Evolutionary conservation across 2,329 filamentous ascomycete genomes (phyloP).

Genomic region (Aspergillus cejpii): DNA sequence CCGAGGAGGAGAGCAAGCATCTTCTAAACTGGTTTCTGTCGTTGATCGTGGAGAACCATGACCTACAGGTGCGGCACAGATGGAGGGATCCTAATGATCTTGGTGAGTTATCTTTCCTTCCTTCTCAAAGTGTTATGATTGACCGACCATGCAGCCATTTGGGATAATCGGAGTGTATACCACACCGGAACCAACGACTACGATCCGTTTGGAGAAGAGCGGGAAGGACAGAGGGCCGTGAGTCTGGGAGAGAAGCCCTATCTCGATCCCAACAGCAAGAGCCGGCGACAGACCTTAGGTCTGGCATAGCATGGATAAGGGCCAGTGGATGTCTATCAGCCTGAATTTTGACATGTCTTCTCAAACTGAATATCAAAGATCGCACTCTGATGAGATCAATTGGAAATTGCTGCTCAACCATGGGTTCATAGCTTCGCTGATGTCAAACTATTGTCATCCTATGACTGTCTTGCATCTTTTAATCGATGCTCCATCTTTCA

Average conservation of each 20-base stretch:
- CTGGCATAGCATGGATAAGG: not conserved
- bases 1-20: constrained; percentile 28
- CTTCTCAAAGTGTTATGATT: not conserved
- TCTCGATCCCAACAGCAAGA: constrained; percentile 41
- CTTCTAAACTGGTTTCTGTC: constrained; percentile 33
- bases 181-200: constrained; percentile 52
- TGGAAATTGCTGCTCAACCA: no score
- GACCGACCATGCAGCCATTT: constrained; percentile 44
- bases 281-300: constrained; percentile 23
- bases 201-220: constrained; percentile 43
- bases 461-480: no score
- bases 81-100: constrained; percentile 42
- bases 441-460: no score
- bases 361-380: no score
- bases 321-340: no score
- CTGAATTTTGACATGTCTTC: no score
- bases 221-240: constrained; percentile 47
- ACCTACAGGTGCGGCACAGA: constrained; percentile 36
- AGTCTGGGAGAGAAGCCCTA: constrained; percentile 52
- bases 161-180: constrained; percentile 54
- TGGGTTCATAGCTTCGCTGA: no score
- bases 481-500: no score
- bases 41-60: constrained; percentile 38
- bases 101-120: constrained; percentile 16
- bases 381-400: no score